phyloP scores from a whole-genome alignment of 192 early-diverging fungal genomes.

The Allomyces macrogynus region DNA sequence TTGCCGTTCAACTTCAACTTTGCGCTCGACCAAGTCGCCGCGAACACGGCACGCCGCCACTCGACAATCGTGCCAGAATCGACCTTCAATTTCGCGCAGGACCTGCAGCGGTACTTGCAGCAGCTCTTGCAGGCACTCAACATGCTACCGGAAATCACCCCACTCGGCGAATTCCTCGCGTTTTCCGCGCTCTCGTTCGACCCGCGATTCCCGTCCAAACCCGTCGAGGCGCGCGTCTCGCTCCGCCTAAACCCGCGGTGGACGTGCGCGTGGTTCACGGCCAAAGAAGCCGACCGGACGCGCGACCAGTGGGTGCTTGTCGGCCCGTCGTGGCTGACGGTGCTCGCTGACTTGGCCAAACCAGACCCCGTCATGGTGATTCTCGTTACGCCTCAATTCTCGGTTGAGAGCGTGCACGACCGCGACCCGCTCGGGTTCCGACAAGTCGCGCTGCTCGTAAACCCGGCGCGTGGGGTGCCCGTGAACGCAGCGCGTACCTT shows the following conservation, averaged over 20 bases:
- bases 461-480: slow-evolving; percentile 36
- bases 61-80: slow-evolving; percentile 18
- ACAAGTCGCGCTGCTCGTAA: slow-evolving; percentile 15
- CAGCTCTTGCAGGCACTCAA: slow-evolving; percentile 32
- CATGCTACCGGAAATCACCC: slow-evolving; percentile 29
- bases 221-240: slow-evolving; percentile 17
- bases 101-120: slow-evolving; percentile 37
- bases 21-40: slow-evolving; percentile 8
- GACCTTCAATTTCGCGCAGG: slow-evolving; percentile 26
- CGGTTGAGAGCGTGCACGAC: too few relatives aligned
- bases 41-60: slow-evolving; percentile 6
- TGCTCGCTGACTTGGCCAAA: too few relatives aligned
- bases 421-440: slow-evolving; percentile 1
- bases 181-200: slow-evolving; percentile 44
- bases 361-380: too few relatives aligned
- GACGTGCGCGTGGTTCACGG: slow-evolving; percentile 9
- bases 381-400: too few relatives aligned
- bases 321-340: too few relatives aligned
- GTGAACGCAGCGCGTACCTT: slow-evolving; percentile 38
- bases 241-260: slow-evolving; percentile 16
- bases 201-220: slow-evolving; percentile 21
- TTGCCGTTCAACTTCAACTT: slow-evolving; percentile 2
- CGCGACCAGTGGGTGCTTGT: too few relatives aligned
- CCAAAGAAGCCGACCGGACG: too few relatives aligned
- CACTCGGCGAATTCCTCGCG: slow-evolving; percentile 56